A percentile compares a stretch with the other conserved stretches of the same genome.
These are phyloP conservation scores for Fraxinus albicans DNA, from an alignment of 305 asterid species.

Conservation along the genomic window DNA sequence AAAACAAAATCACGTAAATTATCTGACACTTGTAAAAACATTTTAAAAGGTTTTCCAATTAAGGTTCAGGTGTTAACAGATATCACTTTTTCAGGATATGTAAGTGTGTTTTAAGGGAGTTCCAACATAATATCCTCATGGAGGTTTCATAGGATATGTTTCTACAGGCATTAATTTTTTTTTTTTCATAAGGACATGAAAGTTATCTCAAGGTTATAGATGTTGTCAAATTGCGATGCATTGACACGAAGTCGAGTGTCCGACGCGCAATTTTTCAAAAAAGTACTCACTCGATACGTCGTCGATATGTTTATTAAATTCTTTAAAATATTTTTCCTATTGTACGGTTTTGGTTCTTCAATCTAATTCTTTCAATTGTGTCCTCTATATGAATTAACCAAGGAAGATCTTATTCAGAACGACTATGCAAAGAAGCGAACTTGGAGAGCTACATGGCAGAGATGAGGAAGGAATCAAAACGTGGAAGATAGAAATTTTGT, in stretches of 20 bases:
- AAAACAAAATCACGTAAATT: neutral
- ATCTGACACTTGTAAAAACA: too few species aligned
- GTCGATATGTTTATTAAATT: too few species aligned
- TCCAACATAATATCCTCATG: neutral
- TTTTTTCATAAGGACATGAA: neutral
- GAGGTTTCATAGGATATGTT: neutral
- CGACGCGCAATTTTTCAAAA: too few species aligned
- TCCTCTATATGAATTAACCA: conserved; percentile 47
- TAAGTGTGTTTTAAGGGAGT: neutral
- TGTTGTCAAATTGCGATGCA: neutral
- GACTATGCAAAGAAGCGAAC: conserved; percentile 80
- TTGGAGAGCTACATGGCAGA: conserved; percentile 72
- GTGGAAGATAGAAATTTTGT: conserved; percentile 57
- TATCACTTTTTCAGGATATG: too few species aligned
- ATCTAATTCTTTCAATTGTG: conserved; percentile 34
- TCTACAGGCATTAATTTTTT: neutral
- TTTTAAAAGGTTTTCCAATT: too few species aligned
- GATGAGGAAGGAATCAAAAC: conserved; percentile 88
- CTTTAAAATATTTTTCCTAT: too few species aligned
- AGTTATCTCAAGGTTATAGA: neutral
- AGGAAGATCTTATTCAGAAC: conserved; percentile 75
- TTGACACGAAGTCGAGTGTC: too few species aligned
- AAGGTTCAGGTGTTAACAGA: too few species aligned
- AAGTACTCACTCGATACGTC: too few species aligned
- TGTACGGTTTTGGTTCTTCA: conserved; percentile 28